Evolutionary conservation across 768 basidiomycete genomes (phyloP).

Genomic region (Tulasnella sp.): DNA sequence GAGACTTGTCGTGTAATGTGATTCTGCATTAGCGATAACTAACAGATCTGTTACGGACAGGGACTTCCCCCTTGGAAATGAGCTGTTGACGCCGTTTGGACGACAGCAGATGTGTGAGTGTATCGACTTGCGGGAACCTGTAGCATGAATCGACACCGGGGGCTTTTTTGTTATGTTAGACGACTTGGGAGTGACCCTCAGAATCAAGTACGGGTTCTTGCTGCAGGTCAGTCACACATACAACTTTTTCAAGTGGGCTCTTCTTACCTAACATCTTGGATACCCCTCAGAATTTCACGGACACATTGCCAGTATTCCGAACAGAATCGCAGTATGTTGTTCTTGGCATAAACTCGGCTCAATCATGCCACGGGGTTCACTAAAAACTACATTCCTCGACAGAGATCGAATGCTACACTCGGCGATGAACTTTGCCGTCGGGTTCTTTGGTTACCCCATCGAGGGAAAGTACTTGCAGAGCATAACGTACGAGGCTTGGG

Average conservation of each 20-base stretch:
- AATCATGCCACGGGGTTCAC: not conserved
- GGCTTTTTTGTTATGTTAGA: slow-evolving; percentile 10
- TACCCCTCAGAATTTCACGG: slow-evolving; percentile 23
- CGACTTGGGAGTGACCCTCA: slow-evolving; percentile 31
- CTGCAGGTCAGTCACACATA: slow-evolving; percentile 35
- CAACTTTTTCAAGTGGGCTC: not conserved
- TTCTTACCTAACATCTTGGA: not conserved
- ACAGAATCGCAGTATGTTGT: slow-evolving; percentile 26
- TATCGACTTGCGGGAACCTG: not conserved
- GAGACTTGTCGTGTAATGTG: slow-evolving; percentile 29
- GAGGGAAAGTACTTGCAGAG: slow-evolving; percentile 26
- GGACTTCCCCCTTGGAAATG: slow-evolving; percentile 85
- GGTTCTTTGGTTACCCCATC: slow-evolving; percentile 30
- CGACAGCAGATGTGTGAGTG: slow-evolving; percentile 24
- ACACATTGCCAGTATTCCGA: slow-evolving; percentile 31
- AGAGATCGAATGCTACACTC: slow-evolving; percentile 50
- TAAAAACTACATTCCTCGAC: too few species aligned
- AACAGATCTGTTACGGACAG: slow-evolving; percentile 28
- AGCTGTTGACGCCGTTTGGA: slow-evolving; percentile 36
- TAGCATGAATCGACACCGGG: not conserved
- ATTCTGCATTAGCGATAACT: slow-evolving; percentile 40
- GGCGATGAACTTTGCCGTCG: slow-evolving; percentile 33
- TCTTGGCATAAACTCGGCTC: not conserved
- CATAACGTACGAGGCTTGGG: slow-evolving; percentile 29
- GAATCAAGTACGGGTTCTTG: slow-evolving; percentile 60